Evolutionary conservation across 1,284 basidiomycete species (phyloP).

Genomic region (Flammula alnicola): DNA sequence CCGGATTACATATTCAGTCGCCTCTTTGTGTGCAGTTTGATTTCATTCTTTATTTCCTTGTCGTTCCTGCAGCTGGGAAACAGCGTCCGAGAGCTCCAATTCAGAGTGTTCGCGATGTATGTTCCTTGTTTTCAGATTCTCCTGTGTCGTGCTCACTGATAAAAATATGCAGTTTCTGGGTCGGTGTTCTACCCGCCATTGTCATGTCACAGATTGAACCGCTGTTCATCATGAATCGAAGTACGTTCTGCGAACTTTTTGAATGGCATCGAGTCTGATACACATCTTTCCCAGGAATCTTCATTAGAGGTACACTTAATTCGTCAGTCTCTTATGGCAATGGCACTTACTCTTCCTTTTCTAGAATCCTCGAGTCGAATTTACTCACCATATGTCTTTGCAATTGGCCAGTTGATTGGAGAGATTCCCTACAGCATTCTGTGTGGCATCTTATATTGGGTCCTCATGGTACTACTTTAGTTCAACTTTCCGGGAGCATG

Average conservation of each 20-base stretch:
- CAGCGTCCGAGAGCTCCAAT: constrained; percentile 77
- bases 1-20: constrained; percentile 86
- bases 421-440: constrained; percentile 82
- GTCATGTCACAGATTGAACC: constrained; percentile 86
- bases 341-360: constrained; percentile 1
- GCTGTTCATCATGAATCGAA: constrained; percentile 82
- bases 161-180: constrained; percentile 59
- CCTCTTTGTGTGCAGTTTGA: constrained; percentile 77
- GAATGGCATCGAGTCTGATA: constrained; percentile 19
- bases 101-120: constrained; percentile 81
- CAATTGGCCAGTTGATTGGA: constrained; percentile 80
- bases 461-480: constrained; percentile 57
- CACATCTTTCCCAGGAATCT: constrained; percentile 44
- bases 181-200: constrained; percentile 73
- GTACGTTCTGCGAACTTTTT: constrained; percentile 38
- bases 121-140: not conserved
- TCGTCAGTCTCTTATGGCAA: not conserved
- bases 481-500: constrained; percentile 1
- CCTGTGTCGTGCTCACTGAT: constrained; percentile 1
- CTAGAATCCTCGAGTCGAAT: constrained; percentile 74
- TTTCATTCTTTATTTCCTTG: constrained; percentile 81
- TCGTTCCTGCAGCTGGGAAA: constrained; percentile 80
- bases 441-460: constrained; percentile 80
- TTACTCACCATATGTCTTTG: constrained; percentile 83
- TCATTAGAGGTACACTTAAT: constrained; percentile 58